Evolutionary conservation across 257 asterid species (phyloP).

Genomic region (Solanum virginianum): DNA sequence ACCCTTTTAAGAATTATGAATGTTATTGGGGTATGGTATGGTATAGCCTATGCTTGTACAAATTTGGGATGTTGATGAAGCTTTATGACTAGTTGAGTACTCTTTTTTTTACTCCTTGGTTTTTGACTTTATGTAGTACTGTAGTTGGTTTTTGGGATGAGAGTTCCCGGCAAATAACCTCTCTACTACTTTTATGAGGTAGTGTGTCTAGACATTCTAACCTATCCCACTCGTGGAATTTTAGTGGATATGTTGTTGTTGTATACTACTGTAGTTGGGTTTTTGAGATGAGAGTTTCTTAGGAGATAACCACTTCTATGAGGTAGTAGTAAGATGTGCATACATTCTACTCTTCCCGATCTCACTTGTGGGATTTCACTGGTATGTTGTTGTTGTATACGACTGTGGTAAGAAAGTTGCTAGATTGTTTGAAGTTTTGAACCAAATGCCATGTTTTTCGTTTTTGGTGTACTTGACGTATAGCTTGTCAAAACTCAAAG

Average conservation of each 20-base stretch:
- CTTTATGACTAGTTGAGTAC: neutral
- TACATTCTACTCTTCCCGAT: too few relatives aligned
- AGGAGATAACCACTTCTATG: too few relatives aligned
- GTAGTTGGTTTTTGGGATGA: too few relatives aligned
- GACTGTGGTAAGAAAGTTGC: neutral
- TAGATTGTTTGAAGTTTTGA: neutral
- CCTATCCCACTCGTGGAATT: too few relatives aligned
- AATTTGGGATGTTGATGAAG: neutral
- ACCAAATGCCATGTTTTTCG: neutral
- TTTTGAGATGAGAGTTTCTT: too few relatives aligned
- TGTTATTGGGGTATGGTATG: neutral
- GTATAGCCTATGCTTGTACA: neutral
- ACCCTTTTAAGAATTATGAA: neutral
- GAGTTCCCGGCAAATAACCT: too few relatives aligned
- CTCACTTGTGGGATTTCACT: too few relatives aligned
- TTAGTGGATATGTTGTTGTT: too few relatives aligned
- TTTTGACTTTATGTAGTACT: neutral
- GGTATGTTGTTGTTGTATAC: too few relatives aligned
- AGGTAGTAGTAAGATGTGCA: fast-evolving
- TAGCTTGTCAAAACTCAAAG: neutral
- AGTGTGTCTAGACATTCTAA: too few relatives aligned
- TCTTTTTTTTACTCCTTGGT: neutral
- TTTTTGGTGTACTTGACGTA: neutral
- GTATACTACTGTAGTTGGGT: too few relatives aligned
- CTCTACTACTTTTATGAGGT: too few relatives aligned